phyloP scores from a whole-genome alignment of 768 basidiomycete genomes.

The Gymnopilus junonius region DNA sequence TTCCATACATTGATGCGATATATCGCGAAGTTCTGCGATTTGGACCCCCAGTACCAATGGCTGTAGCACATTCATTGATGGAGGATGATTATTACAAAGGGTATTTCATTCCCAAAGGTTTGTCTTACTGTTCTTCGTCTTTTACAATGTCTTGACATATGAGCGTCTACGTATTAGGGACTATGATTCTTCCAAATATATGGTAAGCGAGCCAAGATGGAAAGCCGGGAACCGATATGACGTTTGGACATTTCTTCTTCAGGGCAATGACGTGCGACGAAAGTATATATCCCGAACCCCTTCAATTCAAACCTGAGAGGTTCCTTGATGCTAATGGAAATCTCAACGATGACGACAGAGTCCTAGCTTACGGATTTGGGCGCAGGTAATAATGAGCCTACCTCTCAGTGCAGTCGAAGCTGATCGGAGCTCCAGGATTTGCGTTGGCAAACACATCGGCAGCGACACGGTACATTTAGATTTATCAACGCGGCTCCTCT shows the following conservation, averaged over 20 bases:
- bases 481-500: not conserved
- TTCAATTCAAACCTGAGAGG: conserved; percentile 8
- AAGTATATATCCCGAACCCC: conserved; percentile 1
- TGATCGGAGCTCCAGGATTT: not conserved
- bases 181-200: conserved; percentile 8
- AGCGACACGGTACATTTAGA: not conserved
- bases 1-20: conserved; percentile 36
- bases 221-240: conserved; percentile 6
- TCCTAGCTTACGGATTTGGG: conserved; percentile 5
- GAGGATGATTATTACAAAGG: conserved; percentile 47
- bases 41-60: conserved; percentile 14
- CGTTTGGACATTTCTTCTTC: not conserved
- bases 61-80: conserved; percentile 32
- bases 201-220: not conserved
- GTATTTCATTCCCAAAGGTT: conserved; percentile 45
- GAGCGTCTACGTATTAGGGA: not conserved
- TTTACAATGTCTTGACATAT: not conserved
- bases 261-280: conserved; percentile 15
- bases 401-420: not conserved
- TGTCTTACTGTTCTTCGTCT: not conserved
- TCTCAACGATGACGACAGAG: not conserved
- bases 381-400: not conserved
- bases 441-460: conserved; percentile 13
- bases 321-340: conserved; percentile 8
- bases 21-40: conserved; percentile 16